Evolutionary conservation across 139 green algal species (phyloP).

Genomic region (Volvox reticuliferus): DNA sequence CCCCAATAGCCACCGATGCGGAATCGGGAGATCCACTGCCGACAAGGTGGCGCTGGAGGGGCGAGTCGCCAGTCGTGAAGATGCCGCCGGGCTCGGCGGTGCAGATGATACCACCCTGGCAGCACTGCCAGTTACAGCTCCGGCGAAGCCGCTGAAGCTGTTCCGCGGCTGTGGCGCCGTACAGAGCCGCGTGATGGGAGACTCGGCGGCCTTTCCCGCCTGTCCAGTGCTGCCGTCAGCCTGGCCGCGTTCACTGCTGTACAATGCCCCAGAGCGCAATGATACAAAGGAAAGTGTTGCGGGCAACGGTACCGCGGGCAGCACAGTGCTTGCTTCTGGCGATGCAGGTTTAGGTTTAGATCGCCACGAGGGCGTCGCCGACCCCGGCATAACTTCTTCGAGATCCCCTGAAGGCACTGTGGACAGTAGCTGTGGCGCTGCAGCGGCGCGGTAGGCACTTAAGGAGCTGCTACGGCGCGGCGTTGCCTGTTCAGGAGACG

Average conservation of each 20-base stretch:
- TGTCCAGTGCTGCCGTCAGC: too few relatives aligned
- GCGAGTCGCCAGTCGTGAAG: neutral
- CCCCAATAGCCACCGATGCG: constrained; percentile 19
- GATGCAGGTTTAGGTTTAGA: neutral
- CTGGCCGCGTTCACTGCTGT: neutral
- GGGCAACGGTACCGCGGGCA: neutral
- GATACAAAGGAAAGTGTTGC: neutral
- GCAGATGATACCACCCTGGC: neutral
- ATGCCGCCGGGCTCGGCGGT: neutral
- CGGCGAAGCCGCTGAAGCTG: neutral
- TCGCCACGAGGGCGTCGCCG: neutral
- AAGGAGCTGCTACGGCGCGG: constrained; percentile 14
- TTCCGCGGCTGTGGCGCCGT: neutral
- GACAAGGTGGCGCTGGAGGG: constrained; percentile 19
- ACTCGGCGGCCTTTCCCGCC: neutral
- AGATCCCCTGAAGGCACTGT: constrained; percentile 32
- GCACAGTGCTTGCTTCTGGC: neutral
- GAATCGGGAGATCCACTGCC: constrained; percentile 24
- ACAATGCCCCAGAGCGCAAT: neutral
- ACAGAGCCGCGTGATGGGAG: too few relatives aligned
- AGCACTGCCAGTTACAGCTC: neutral
- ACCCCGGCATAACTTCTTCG: neutral
- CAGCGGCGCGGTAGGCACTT: neutral
- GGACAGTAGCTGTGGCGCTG: neutral
- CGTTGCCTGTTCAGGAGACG: neutral